Conservation (phyloP, 768 basidiomycete genomes). For the Tylopilus subfusipes region DNA sequence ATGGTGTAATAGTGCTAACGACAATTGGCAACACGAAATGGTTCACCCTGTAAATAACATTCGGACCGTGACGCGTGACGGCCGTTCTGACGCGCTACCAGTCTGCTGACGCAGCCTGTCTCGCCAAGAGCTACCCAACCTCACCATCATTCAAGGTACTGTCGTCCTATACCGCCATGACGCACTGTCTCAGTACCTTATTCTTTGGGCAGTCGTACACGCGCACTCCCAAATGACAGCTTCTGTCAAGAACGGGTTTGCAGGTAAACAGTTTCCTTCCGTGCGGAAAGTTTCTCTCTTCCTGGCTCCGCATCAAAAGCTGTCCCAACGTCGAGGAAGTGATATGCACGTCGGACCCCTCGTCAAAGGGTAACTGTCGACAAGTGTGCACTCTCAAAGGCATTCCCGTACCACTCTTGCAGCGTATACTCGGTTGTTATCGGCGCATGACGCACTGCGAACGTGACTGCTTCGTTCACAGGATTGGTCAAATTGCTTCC, state of each 20-base stretch:
- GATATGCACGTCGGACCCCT: no score
- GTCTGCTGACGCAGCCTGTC: neutral
- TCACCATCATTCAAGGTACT: constrained; percentile 6
- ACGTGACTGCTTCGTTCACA: neutral
- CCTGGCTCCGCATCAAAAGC: neutral
- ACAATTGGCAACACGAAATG: constrained; percentile 9
- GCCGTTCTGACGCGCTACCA: neutral
- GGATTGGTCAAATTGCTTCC: constrained; percentile 7
- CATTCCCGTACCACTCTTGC: neutral
- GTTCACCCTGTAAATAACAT: no score
- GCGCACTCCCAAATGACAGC: neutral
- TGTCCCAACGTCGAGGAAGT: neutral
- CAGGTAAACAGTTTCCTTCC: constrained; percentile 2
- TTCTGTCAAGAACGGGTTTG: constrained; percentile 6
- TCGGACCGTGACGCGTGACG: no score
- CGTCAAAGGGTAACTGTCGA: neutral
- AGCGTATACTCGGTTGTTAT: no score
- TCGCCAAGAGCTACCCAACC: constrained; percentile 2
- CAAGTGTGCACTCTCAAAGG: neutral
- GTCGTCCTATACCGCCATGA: neutral
- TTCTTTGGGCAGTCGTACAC: neutral
- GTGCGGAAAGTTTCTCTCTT: constrained; percentile 5
- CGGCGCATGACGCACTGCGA: neutral
- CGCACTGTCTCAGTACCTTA: neutral
- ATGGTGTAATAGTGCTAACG: constrained; percentile 11